Conservation (phyloP, 345 rosid species). For the Brassica incana region DNA sequence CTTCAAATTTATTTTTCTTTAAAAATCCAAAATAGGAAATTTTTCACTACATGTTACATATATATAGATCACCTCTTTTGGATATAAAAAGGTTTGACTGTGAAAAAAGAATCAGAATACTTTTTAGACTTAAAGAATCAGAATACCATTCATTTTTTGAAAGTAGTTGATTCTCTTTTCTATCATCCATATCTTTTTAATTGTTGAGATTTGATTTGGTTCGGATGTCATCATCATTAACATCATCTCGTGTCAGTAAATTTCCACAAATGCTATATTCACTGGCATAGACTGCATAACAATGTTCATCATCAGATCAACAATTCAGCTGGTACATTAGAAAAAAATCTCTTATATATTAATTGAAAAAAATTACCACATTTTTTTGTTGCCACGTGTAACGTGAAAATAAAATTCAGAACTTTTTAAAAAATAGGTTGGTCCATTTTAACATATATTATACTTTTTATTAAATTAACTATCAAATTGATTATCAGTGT, state of each 20-base stretch:
- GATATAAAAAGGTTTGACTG: conserved; percentile 20
- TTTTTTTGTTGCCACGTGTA: no score
- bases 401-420: no score
- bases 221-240: neutral
- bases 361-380: no score
- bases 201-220: conserved; percentile 17
- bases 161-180: conserved; percentile 6
- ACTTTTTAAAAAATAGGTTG: no score
- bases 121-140: conserved; percentile 7
- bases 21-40: conserved; percentile 6
- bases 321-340: neutral
- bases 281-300: neutral
- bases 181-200: conserved; percentile 7
- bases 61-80: neutral
- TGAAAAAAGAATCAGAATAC: neutral
- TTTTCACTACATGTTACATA: neutral
- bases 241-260: neutral
- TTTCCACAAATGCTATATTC: neutral
- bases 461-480: no score
- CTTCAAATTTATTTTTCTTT: neutral
- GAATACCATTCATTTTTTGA: conserved; percentile 6
- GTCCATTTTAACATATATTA: no score
- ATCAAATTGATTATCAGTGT: no score
- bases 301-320: neutral
- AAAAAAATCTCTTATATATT: no score